These are phyloP conservation scores for Acmispon strigosus DNA, from an alignment of 306 rosid genomes.

Conservation along the genomic window DNA sequence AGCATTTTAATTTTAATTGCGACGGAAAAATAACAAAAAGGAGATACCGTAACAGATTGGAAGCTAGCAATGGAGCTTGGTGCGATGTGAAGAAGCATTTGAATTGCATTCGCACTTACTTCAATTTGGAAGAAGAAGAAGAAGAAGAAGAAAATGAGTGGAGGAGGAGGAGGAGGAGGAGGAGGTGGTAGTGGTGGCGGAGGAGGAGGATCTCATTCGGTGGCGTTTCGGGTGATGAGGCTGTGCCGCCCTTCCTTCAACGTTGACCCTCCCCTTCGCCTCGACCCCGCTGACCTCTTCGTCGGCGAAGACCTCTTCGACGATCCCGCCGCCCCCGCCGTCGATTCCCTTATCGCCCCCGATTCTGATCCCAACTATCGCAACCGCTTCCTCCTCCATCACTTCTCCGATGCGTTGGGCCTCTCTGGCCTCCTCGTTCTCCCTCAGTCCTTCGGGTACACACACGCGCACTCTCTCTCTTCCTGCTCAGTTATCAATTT, in stretches of 20 bases:
- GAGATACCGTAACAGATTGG: not conserved
- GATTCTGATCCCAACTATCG: conserved; percentile 68
- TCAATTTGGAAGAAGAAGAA: no score
- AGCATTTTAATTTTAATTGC: no score
- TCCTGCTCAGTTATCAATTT: no score
- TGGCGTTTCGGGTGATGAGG: conserved; percentile 92
- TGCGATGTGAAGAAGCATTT: not conserved
- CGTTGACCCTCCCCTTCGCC: conserved; percentile 76
- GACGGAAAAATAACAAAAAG: no score
- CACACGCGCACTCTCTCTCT: not conserved
- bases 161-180: no score
- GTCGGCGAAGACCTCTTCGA: conserved; percentile 84
- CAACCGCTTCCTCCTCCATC: conserved; percentile 65
- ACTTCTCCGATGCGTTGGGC: conserved; percentile 71
- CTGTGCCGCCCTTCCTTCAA: conserved; percentile 86
- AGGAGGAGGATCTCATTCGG: conserved; percentile 49
- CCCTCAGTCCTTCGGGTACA: conserved; percentile 94
- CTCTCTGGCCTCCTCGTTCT: conserved; percentile 97
- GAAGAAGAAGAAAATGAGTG: no score
- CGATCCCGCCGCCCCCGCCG: conserved; percentile 50
- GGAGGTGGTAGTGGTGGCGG: conserved; percentile 5
- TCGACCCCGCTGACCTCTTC: conserved; percentile 77
- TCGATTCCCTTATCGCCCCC: conserved; percentile 36
- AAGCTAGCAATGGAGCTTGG: not conserved
- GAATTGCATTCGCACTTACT: not conserved